These are phyloP conservation scores for Tolypocladium sp. DNA, from an alignment of 2,329 filamentous ascomycete species.

Conservation along the genomic window DNA sequence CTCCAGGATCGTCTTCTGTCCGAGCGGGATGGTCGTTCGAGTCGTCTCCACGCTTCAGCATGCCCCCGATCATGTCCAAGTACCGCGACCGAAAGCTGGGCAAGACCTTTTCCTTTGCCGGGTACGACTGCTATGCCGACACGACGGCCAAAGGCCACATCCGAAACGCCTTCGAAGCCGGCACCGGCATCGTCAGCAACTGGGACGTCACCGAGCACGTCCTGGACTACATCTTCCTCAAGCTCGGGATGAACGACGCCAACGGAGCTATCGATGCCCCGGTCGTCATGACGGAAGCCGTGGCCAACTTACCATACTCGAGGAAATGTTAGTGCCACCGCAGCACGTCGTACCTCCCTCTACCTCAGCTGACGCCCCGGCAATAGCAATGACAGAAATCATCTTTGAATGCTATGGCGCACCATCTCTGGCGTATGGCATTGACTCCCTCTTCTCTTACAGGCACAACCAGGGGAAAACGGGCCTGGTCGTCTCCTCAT, in stretches of 20 bases:
- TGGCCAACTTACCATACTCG: slow-evolving; percentile 84
- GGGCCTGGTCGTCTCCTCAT: slow-evolving; percentile 84
- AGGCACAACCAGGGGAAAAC: slow-evolving; percentile 81
- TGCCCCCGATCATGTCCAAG: slow-evolving; percentile 87
- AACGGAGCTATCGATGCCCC: slow-evolving; percentile 73
- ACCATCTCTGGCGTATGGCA: slow-evolving; percentile 83
- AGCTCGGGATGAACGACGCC: slow-evolving; percentile 73
- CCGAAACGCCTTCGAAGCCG: slow-evolving; percentile 82
- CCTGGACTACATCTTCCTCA: slow-evolving; percentile 89
- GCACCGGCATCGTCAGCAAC: slow-evolving; percentile 86
- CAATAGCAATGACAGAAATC: slow-evolving; percentile 86
- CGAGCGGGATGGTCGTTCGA: slow-evolving; percentile 97
- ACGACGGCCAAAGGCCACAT: slow-evolving; percentile 87
- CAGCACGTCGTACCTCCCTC: not conserved
- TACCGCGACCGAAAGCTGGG: slow-evolving; percentile 91
- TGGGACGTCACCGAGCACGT: slow-evolving; percentile 97
- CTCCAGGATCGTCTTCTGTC: slow-evolving; percentile 70
- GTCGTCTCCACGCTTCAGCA: slow-evolving; percentile 63
- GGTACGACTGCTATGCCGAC: slow-evolving; percentile 88
- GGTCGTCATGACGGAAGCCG: slow-evolving; percentile 89
- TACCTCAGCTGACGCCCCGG: slow-evolving; percentile 8
- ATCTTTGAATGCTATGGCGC: slow-evolving; percentile 93
- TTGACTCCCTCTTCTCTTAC: slow-evolving; percentile 96
- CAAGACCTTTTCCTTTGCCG: slow-evolving; percentile 86
- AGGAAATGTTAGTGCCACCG: slow-evolving; percentile 60